These are phyloP conservation scores for Trichoderma sp. DNA, from an alignment of 2,329 filamentous ascomycete species.

Conservation along the genomic window DNA sequence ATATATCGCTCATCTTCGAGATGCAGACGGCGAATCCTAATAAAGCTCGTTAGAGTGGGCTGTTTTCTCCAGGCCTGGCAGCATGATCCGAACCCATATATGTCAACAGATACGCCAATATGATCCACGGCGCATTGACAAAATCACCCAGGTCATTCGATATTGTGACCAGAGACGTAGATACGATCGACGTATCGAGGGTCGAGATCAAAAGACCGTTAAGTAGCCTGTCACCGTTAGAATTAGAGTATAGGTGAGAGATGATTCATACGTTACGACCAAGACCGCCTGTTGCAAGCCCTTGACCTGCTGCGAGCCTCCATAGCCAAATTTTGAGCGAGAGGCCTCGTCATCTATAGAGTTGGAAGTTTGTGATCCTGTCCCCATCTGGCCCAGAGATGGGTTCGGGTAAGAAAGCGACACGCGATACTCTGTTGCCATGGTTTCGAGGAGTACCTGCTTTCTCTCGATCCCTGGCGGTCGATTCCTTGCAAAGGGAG, in stretches of 20 bases:
- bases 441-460: constrained; percentile 13
- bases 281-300: constrained; percentile 25
- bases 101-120: constrained; percentile 57
- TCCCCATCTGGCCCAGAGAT: constrained; percentile 37
- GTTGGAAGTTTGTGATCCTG: constrained; percentile 16
- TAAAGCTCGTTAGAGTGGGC: constrained; percentile 20
- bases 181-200: constrained; percentile 60
- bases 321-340: constrained; percentile 5
- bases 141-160: constrained; percentile 55
- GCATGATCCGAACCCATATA: constrained; percentile 50
- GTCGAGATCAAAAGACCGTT: constrained; percentile 58
- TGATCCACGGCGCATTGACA: constrained; percentile 55
- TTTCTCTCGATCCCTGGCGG: background rate
- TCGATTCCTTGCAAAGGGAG: background rate
- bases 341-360: background rate
- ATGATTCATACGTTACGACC: constrained; percentile 27
- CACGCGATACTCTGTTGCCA: constrained; percentile 35
- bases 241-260: background rate
- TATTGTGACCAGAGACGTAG: constrained; percentile 59
- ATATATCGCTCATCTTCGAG: constrained; percentile 62
- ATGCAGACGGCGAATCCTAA: constrained; percentile 58
- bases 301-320: background rate
- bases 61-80: background rate
- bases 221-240: constrained; percentile 44
- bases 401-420: constrained; percentile 41